A percentile compares a stretch with the other conserved stretches of the same genome.
Evolutionary conservation across 2,329 filamentous ascomycete species (phyloP).

Genomic region (Neofusicoccum umdonicola): DNA sequence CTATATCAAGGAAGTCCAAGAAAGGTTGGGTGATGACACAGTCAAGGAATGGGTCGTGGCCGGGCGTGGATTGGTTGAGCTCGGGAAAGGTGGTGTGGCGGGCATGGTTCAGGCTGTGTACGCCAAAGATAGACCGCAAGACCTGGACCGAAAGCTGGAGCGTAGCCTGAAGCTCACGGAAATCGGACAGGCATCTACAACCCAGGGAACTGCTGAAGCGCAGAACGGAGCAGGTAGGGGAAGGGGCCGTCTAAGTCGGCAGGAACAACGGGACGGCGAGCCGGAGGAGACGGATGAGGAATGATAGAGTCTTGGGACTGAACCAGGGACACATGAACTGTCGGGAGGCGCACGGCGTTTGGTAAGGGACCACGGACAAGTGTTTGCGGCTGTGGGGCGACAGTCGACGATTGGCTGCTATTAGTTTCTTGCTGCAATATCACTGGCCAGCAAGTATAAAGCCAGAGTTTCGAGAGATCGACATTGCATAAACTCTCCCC

Average conservation of each 20-base stretch:
- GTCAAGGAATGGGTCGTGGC: conserved; percentile 80
- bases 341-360: conserved; percentile 13
- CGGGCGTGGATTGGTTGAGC: conserved; percentile 79
- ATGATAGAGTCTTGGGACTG: background rate
- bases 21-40: conserved; percentile 69
- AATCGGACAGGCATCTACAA: background rate
- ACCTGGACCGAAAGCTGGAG: conserved; percentile 33
- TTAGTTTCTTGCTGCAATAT: background rate
- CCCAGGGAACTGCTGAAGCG: background rate
- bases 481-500: background rate
- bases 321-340: too few species aligned
- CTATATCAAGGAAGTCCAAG: conserved; percentile 74
- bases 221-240: background rate
- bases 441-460: background rate
- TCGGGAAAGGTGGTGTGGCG: conserved; percentile 73
- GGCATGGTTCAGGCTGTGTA: conserved; percentile 63
- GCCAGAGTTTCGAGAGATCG: background rate
- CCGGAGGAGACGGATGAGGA: conserved; percentile 13
- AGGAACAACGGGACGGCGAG: background rate
- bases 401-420: background rate
- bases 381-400: background rate
- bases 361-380: background rate
- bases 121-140: conserved; percentile 34
- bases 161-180: conserved; percentile 28
- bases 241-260: background rate